A percentile compares a stretch with the other conserved stretches of the same genome.
Conservation (phyloP, 805 yeast genomes). For the Barnettozyma vustinii region DNA sequence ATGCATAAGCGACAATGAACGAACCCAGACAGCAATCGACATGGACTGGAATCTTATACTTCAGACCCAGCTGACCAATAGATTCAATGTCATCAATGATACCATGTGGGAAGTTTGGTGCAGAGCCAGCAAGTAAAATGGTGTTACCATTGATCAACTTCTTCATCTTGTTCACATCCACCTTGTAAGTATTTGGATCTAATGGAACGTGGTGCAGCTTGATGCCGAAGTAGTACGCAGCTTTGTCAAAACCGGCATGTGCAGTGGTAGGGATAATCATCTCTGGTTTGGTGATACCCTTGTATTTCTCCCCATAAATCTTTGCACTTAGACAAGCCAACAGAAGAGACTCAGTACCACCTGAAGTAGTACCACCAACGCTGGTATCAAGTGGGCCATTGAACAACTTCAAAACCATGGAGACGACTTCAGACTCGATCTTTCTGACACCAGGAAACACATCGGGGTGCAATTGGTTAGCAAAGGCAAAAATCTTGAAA, state of each 20-base stretch:
- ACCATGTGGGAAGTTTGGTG: constrained; percentile 97
- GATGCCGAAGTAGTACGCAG: constrained; percentile 86
- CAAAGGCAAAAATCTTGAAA: constrained; percentile 70
- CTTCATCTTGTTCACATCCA: constrained; percentile 55
- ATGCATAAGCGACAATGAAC: constrained; percentile 77
- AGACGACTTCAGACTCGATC: constrained; percentile 92
- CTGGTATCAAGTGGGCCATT: constrained; percentile 63
- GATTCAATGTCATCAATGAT: constrained; percentile 83
- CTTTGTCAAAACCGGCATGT: constrained; percentile 95
- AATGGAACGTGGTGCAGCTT: constrained; percentile 75
- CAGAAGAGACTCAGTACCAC: constrained; percentile 91
- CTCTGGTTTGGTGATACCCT: constrained; percentile 70
- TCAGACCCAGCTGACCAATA: constrained; percentile 52
- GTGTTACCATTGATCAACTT: constrained; percentile 73
- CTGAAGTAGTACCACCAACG: constrained; percentile 83
- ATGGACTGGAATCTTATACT: constrained; percentile 76
- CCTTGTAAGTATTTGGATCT: constrained; percentile 62
- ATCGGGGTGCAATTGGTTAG: constrained; percentile 95
- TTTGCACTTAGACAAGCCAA: constrained; percentile 87
- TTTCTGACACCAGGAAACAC: constrained; percentile 94
- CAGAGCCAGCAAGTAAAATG: constrained; percentile 82
- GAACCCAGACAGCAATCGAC: constrained; percentile 97
- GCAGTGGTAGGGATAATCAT: constrained; percentile 84
- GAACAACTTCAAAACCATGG: constrained; percentile 79
- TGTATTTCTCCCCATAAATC: constrained; percentile 54